Base-by-base conservation (phyloP, 2,329 filamentous ascomycete genomes). In the Aspergillus thermomutatus region DNA sequence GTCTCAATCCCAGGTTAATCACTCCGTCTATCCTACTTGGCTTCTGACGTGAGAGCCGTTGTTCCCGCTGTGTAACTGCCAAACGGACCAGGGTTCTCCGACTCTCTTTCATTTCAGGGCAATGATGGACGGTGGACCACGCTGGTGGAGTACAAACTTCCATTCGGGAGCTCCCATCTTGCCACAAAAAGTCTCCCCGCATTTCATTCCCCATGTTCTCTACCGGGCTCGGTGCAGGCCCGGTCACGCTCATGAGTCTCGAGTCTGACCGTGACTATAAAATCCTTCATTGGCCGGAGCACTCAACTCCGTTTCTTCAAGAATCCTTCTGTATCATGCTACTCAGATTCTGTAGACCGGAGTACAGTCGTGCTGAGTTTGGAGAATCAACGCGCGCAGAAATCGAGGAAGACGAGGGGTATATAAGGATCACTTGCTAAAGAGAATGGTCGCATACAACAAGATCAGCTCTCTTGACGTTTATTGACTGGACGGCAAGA, bases 211-310 rank as follows among this genome's bases (percentile, higher is more conserved):
- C 41, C 41, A 45, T 23, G 19, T 45, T 37, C 41, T 45, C 41
- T 21, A 43, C 7, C 31, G 11, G 31, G 31, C 31, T 34, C 31
- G 31, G 31, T 3, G 31, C 14, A 17, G 31, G 31, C 17, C 31
- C 14, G 5, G 14, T 37, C 31, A 37, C 14, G 14, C 31, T 5
- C 6, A 17, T 5, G 31, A 34, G 31, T 7, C 11, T 34, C 31
- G 31, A 37, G 7, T 1, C 2, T 17, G 14, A 17, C 14, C 14
- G 5, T 37, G 14, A 37, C 31, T 37, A 17, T 17, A 37, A 34
- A 34, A 37, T 6, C 14, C 31, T 28, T 52, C 34, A 58, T 64
- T 51, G 59, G 47, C 17, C 60, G 62, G 61, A 64, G 55, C 49
- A 59, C 55, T 56, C 25, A 49, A 37, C 53, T 64, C 62, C 60